phyloP scores from a whole-genome alignment of 345 rosid genomes.

The Dimocarpus longan region DNA sequence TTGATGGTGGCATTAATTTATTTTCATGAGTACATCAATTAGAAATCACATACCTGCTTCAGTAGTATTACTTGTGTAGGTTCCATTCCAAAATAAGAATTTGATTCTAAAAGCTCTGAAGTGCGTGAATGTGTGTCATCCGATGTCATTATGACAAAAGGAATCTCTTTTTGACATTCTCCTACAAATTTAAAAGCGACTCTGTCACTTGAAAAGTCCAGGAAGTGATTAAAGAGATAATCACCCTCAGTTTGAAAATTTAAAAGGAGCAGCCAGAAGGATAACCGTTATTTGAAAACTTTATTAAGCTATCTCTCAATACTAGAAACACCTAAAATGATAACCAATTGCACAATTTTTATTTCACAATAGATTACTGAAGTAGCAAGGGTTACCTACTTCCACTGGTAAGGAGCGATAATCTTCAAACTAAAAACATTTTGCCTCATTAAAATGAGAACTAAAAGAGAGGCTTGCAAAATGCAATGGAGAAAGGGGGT shows the following conservation, averaged over 20 bases:
- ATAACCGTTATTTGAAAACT: not conserved
- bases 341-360: not conserved
- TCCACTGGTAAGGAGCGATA: not conserved
- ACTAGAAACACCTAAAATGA: not conserved
- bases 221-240: not conserved
- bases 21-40: not conserved
- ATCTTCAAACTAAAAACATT: not conserved
- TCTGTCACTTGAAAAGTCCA: conserved; percentile 13
- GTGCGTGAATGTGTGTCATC: conserved; percentile 93
- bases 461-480: not conserved
- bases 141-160: conserved; percentile 92
- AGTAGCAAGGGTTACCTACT: not conserved
- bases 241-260: not conserved
- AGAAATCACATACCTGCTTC: conserved; percentile 67
- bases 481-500: not conserved
- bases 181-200: conserved; percentile 40
- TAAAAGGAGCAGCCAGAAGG: not conserved
- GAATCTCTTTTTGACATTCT: conserved; percentile 59
- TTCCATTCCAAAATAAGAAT: conserved; percentile 90
- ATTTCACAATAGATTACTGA: not conserved
- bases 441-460: not conserved
- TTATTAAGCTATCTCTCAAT: not conserved
- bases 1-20: not conserved
- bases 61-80: conserved; percentile 81
- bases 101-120: conserved; percentile 61